These are phyloP conservation scores for Penicillium coffeae DNA, from an alignment of 495 filamentous ascomycete genomes.

Conservation along the genomic window DNA sequence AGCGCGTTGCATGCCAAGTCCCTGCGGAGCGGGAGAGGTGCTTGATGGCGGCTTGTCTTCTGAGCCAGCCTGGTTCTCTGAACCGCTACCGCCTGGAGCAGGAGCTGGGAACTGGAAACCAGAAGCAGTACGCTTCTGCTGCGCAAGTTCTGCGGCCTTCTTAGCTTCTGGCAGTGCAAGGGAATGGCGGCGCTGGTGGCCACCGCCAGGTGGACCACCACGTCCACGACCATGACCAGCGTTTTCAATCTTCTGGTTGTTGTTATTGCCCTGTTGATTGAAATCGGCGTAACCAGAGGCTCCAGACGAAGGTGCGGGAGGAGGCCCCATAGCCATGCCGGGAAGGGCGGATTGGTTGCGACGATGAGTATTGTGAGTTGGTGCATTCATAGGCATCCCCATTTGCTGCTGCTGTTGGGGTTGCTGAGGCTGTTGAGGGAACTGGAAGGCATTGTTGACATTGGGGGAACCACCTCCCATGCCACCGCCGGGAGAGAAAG, in stretches of 20 bases:
- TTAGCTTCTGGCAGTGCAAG: conserved; percentile 93
- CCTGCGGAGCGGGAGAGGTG: conserved; percentile 36
- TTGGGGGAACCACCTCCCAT: conserved; percentile 78
- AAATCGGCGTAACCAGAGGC: conserved; percentile 87
- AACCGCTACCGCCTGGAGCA: conserved; percentile 58
- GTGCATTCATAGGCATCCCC: conserved; percentile 66
- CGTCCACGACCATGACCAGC: conserved; percentile 68
- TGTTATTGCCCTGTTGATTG: conserved; percentile 53
- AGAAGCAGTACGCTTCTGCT: conserved; percentile 91
- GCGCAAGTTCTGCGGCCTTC: conserved; percentile 93
- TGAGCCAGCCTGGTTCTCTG: conserved; percentile 40
- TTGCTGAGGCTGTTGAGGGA: conserved; percentile 71
- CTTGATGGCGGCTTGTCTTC: conserved; percentile 38
- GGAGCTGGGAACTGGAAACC: conserved; percentile 84
- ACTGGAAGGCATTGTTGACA: conserved; percentile 73
- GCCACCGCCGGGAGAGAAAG: conserved; percentile 61
- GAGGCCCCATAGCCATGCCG: conserved; percentile 87
- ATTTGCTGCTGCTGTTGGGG: conserved; percentile 74
- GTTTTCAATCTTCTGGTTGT: conserved; percentile 66
- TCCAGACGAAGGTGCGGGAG: conserved; percentile 91
- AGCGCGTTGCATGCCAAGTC: conserved; percentile 43
- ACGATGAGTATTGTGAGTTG: conserved; percentile 80
- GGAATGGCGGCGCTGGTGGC: conserved; percentile 92
- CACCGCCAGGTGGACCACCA: conserved; percentile 67
- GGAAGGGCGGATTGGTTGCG: conserved; percentile 97